Conservation (phyloP, 169 alveolate species). For the Plasmodium ovale region DNA sequence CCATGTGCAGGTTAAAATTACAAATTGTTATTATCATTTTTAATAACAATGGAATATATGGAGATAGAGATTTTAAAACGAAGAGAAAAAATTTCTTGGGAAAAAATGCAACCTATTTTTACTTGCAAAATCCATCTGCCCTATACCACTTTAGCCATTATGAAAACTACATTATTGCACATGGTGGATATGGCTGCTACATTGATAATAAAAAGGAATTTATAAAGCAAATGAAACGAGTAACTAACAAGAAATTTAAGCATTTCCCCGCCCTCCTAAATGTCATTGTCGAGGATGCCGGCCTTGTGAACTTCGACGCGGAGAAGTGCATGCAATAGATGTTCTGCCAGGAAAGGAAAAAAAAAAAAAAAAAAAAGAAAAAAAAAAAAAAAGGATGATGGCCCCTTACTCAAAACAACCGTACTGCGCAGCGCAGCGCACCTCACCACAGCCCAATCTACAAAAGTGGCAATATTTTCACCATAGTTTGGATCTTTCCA, state of each 20-base stretch:
- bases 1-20: constrained; percentile 48
- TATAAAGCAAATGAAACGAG: constrained; percentile 27
- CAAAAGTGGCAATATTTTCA: too few relatives aligned
- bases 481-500: too few relatives aligned
- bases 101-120: constrained; percentile 3
- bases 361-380: constrained; percentile 4
- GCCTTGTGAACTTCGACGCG: constrained; percentile 31
- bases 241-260: constrained; percentile 25
- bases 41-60: constrained; percentile 72
- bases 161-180: constrained; percentile 61
- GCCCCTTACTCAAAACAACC: too few relatives aligned
- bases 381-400: background rate
- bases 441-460: too few relatives aligned
- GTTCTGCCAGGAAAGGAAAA: background rate
- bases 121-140: constrained; percentile 59
- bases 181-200: constrained; percentile 71
- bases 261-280: constrained; percentile 51
- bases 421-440: too few relatives aligned
- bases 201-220: constrained; percentile 51
- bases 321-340: constrained; percentile 34
- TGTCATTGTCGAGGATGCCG: constrained; percentile 36
- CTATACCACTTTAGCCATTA: constrained; percentile 54
- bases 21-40: constrained; percentile 53
- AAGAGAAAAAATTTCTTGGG: background rate
- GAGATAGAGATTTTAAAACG: constrained; percentile 37